Percentiles rank a stretch among this genome's conserved stretches.
These are phyloP conservation scores for Eragrostis nindensis DNA, from an alignment of 176 grass and related monocot species.

Conservation along the genomic window DNA sequence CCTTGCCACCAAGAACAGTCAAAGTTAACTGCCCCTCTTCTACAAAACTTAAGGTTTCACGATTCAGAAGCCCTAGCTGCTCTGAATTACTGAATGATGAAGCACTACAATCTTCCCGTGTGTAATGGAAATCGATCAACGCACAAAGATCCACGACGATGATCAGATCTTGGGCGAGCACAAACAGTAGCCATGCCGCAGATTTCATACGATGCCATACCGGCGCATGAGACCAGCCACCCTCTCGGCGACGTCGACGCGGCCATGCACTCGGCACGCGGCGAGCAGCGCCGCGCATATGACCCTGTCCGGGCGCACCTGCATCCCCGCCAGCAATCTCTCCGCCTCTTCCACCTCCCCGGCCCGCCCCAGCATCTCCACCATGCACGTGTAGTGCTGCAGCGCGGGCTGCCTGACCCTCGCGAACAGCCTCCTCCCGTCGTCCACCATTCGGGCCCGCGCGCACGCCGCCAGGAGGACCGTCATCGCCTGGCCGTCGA, in stretches of 20 bases:
- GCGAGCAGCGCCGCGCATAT: conserved; percentile 54
- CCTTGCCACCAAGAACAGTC: too few species aligned
- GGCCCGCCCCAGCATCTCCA: conserved; percentile 58
- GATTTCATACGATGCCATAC: conserved; percentile 22
- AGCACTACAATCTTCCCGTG: background rate
- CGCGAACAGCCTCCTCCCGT: conserved; percentile 48
- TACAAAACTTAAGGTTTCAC: too few species aligned
- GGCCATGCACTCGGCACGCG: conserved; percentile 42
- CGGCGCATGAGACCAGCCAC: conserved; percentile 35
- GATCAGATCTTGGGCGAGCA: too few species aligned
- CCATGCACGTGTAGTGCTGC: conserved; percentile 78
- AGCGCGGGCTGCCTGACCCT: conserved; percentile 42
- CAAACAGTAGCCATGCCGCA: too few species aligned
- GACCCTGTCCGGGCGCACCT: conserved; percentile 49
- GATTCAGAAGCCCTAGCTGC: background rate
- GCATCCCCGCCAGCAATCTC: conserved; percentile 52
- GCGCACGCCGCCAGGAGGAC: conserved; percentile 59
- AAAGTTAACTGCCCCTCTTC: too few species aligned
- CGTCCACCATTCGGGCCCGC: conserved; percentile 43
- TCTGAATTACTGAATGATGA: background rate
- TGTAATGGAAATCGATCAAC: background rate
- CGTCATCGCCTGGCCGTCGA: conserved; percentile 45
- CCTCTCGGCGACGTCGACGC: conserved; percentile 64
- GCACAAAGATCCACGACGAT: background rate
- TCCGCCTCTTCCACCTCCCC: conserved; percentile 67